phyloP scores from a whole-genome alignment of 305 asterid genomes.

The Ilex paraguariensis region DNA sequence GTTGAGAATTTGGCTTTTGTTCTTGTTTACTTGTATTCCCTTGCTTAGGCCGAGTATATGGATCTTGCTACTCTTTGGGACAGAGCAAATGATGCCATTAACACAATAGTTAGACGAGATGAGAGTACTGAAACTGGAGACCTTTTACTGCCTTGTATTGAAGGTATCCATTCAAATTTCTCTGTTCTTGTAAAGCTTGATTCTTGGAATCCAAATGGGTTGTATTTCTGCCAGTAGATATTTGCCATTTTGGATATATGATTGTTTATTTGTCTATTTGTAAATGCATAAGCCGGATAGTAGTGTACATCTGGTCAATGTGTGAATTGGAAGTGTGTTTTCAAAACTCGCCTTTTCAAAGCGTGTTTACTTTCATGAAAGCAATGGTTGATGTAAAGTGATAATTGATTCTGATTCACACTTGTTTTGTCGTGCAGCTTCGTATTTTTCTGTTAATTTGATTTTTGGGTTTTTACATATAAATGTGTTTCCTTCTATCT shows the following conservation, averaged over 20 bases:
- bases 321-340: too few species aligned
- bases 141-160: slow-evolving; percentile 84
- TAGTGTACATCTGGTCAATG: too few species aligned
- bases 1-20: neutral
- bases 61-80: slow-evolving; percentile 73
- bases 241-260: neutral
- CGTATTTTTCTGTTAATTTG: too few species aligned
- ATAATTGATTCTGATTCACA: too few species aligned
- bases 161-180: slow-evolving; percentile 41
- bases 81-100: slow-evolving; percentile 75
- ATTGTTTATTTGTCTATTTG: neutral
- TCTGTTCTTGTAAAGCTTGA: slow-evolving; percentile 4
- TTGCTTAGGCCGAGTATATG: slow-evolving; percentile 68
- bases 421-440: too few species aligned
- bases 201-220: slow-evolving; percentile 3
- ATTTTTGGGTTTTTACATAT: too few species aligned
- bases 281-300: too few species aligned
- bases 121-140: slow-evolving; percentile 57
- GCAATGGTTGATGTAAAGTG: too few species aligned
- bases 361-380: too few species aligned
- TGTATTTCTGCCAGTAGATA: neutral
- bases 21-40: too few species aligned
- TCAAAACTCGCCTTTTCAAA: too few species aligned
- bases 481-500: too few species aligned
- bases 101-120: slow-evolving; percentile 77